Base-by-base conservation (phyloP, 2,329 filamentous ascomycete genomes). In the Tolypocladium sp. region DNA sequence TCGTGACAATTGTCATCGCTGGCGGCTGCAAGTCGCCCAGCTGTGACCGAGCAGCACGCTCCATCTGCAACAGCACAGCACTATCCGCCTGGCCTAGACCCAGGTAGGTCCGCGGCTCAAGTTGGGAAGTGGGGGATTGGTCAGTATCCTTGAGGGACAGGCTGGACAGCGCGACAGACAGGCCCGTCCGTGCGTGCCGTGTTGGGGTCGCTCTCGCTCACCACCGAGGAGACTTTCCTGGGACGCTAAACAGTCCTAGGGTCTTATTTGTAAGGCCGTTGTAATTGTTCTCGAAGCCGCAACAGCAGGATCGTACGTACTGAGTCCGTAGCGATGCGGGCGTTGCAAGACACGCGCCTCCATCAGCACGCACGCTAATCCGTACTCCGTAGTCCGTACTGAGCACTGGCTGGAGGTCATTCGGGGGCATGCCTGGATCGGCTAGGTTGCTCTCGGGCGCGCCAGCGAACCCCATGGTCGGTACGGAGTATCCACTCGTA, bases 121-220 rank as follows among this genome's bases (percentile, higher is more conserved):
- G 30, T 58, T 52, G 57, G 57, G 54, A 56, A 55, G 57, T 56
- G 57, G 57, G 57, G 57, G 51, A n/a, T 35, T n/a, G 30, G 20
- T 35, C 17, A n/a, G 9, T 33, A 33, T 27, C 22, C 22, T 44
- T 8, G 8, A 13, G 6, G 30, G 30, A 7, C 30, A 33, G 30
- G 30, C 30, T 33, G 30, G n/a, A 20, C 10, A 8, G 42, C 27
- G 33, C 44, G 44, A 53, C 20, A 37, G 20, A 17, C 52, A 27
- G 25, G 25, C 41, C 15, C 35, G 37, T 44, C 46, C 49, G 57
- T 55, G 57, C 51, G 37, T 49, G 38, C 33, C 33, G 57, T 46
- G 46, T 44, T 51, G 38, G 17, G 13, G 54, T 42, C 13, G 15
- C 22, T 22, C n/a, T 37, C 4, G 12, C 25, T 10, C 44, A 22